phyloP scores from a whole-genome alignment of 2,329 filamentous ascomycete genomes.

The Epichloe typhina region DNA sequence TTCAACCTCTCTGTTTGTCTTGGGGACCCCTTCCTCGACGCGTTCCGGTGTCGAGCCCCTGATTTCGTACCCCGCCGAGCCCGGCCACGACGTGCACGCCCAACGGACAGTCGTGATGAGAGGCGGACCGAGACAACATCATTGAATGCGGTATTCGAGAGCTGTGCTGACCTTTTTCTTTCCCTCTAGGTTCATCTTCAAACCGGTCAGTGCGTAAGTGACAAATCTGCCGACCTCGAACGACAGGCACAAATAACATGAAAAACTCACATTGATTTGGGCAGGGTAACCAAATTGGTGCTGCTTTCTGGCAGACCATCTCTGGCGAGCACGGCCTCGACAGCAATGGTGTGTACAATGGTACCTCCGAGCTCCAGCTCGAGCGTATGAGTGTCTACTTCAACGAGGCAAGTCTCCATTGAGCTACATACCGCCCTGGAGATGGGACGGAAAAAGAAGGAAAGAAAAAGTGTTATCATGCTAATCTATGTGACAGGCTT shows the following conservation, averaged over 20 bases:
- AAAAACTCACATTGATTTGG: slow-evolving; percentile 23
- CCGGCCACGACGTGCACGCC: background rate
- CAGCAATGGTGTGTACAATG: slow-evolving; percentile 96
- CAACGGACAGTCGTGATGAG: background rate
- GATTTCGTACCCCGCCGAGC: slow-evolving; percentile 24
- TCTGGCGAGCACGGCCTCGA: slow-evolving; percentile 93
- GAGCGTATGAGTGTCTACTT: slow-evolving; percentile 99
- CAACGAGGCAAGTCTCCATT: slow-evolving; percentile 45
- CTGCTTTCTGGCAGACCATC: slow-evolving; percentile 95
- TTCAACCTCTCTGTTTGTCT: slow-evolving; percentile 15
- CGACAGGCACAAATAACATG: slow-evolving; percentile 3
- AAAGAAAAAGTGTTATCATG: background rate
- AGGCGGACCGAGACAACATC: background rate
- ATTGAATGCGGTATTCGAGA: slow-evolving; percentile 12
- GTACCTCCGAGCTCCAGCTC: slow-evolving; percentile 94
- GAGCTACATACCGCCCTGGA: background rate
- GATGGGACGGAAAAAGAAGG: background rate
- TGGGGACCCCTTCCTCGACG: slow-evolving; percentile 18
- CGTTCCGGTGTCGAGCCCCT: slow-evolving; percentile 24
- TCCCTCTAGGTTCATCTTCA: slow-evolving; percentile 91
- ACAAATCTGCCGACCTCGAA: background rate
- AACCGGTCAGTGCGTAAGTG: slow-evolving; percentile 94
- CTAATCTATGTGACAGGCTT: slow-evolving; percentile 44
- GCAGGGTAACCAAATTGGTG: slow-evolving; percentile 99
- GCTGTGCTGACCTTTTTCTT: slow-evolving; percentile 37